Evolutionary conservation across 2,329 filamentous ascomycete species (phyloP).

Genomic region (Periconia macrospinosa): DNA sequence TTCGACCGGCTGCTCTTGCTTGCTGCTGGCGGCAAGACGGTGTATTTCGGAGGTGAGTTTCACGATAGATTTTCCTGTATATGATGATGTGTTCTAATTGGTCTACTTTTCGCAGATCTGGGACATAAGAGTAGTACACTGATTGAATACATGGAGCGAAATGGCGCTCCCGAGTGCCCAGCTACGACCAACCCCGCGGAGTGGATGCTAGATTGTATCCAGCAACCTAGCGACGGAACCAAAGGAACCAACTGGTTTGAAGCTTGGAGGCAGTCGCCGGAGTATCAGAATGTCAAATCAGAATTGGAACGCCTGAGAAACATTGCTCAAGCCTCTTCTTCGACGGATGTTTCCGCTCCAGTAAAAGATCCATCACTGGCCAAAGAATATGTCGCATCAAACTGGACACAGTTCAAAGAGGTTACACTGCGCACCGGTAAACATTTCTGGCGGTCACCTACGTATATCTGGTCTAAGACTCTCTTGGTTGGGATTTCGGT

Average conservation of each 20-base stretch:
- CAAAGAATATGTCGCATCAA: slow-evolving; percentile 67
- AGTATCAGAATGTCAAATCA: slow-evolving; percentile 28
- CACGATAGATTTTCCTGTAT: not conserved
- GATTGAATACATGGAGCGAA: slow-evolving; percentile 71
- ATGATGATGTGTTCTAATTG: too few species aligned
- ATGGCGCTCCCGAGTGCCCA: slow-evolving; percentile 65
- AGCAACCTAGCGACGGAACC: slow-evolving; percentile 17
- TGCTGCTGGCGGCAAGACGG: slow-evolving; percentile 69
- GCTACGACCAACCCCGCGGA: slow-evolving; percentile 75
- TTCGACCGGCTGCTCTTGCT: slow-evolving; percentile 80
- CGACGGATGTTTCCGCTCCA: slow-evolving; percentile 47
- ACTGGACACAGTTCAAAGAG: slow-evolving; percentile 63
- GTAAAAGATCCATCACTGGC: slow-evolving; percentile 56
- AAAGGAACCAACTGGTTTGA: slow-evolving; percentile 16
- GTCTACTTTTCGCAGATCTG: slow-evolving; percentile 54
- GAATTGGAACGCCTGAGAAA: slow-evolving; percentile 30
- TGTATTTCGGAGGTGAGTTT: slow-evolving; percentile 77
- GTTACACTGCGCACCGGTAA: slow-evolving; percentile 75
- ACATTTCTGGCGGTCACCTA: slow-evolving; percentile 84
- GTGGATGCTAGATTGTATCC: slow-evolving; percentile 63
- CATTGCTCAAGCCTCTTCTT: slow-evolving; percentile 18
- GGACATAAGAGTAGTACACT: slow-evolving; percentile 52
- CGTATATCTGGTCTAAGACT: slow-evolving; percentile 80
- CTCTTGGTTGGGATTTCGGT: slow-evolving; percentile 58
- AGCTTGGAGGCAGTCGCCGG: slow-evolving; percentile 11